Conservation (phyloP, 768 basidiomycete genomes). For the Auriscalpium microsporum region DNA sequence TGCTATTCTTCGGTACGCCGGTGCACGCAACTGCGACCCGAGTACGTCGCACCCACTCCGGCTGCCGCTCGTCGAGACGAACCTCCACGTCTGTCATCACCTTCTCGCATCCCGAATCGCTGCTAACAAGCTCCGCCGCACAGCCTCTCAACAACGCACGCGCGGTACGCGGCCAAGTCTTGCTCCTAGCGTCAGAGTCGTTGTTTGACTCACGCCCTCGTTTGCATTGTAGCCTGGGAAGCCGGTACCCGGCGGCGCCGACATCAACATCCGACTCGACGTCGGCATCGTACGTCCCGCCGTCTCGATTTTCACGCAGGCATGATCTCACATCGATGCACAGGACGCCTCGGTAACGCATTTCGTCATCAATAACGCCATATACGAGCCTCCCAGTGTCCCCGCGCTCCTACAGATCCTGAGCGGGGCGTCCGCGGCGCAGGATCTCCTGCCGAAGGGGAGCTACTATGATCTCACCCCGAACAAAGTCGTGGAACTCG, state of each 20-base stretch:
- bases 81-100: slow-evolving; percentile 14
- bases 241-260: slow-evolving; percentile 15
- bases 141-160: slow-evolving; percentile 10
- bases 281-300: slow-evolving; percentile 9
- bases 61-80: slow-evolving; percentile 12
- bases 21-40: slow-evolving; percentile 26
- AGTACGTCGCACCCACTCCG: slow-evolving; percentile 4
- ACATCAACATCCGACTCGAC: slow-evolving; percentile 14
- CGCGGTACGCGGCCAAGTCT: slow-evolving; percentile 3
- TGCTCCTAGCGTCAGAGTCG: too few relatives aligned
- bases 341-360: background rate
- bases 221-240: slow-evolving; percentile 16
- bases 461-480: slow-evolving; percentile 38
- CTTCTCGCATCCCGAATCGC: too few relatives aligned
- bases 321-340: background rate
- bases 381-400: slow-evolving; percentile 32
- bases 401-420: slow-evolving; percentile 54
- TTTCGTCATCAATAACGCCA: slow-evolving; percentile 28
- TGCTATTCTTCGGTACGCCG: slow-evolving; percentile 33
- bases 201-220: too few relatives aligned
- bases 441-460: slow-evolving; percentile 41
- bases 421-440: slow-evolving; percentile 39
- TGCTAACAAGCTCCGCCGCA: background rate
- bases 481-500: slow-evolving; percentile 39
- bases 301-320: background rate